phyloP scores from a whole-genome alignment of 73 alveolate species.

The Stentor roeselii region DNA sequence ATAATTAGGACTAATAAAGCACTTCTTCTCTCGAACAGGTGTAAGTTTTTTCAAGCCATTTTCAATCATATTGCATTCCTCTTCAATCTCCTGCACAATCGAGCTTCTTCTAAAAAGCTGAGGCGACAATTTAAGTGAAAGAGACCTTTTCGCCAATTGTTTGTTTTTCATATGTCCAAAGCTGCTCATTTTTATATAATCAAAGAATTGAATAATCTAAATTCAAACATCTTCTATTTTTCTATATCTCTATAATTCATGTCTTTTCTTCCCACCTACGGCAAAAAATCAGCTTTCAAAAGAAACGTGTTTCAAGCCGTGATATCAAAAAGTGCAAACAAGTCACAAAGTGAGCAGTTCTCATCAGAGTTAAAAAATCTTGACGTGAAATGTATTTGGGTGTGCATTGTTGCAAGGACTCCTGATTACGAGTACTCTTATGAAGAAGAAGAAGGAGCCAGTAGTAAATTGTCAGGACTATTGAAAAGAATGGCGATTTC shows the following conservation, averaged over 20 bases:
- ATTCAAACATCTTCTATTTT: too few relatives aligned
- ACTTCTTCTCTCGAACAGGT: background rate
- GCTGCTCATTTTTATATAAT: too few relatives aligned
- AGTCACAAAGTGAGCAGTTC: background rate
- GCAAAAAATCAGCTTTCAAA: background rate
- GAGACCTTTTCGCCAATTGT: too few relatives aligned
- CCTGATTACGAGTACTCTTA: background rate
- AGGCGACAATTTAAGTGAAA: background rate
- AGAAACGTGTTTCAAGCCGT: background rate
- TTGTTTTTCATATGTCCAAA: too few relatives aligned
- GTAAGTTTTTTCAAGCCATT: background rate
- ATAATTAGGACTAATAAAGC: background rate
- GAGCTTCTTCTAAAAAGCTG: background rate
- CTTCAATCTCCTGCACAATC: background rate
- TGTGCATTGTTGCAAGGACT: background rate
- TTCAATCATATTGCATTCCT: background rate
- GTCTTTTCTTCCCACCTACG: background rate
- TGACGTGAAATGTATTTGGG: background rate
- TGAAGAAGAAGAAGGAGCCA: conserved; percentile 14
- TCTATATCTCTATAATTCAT: too few relatives aligned
- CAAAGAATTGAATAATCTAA: too few relatives aligned
- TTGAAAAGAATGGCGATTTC: background rate
- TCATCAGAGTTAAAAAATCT: too few relatives aligned
- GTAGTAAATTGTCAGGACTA: background rate
- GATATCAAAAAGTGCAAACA: background rate